A percentile compares a stretch with the other conserved stretches of the same genome.
Evolutionary conservation across 495 filamentous ascomycete genomes (phyloP).

Genomic region (Penicillium nucicola): DNA sequence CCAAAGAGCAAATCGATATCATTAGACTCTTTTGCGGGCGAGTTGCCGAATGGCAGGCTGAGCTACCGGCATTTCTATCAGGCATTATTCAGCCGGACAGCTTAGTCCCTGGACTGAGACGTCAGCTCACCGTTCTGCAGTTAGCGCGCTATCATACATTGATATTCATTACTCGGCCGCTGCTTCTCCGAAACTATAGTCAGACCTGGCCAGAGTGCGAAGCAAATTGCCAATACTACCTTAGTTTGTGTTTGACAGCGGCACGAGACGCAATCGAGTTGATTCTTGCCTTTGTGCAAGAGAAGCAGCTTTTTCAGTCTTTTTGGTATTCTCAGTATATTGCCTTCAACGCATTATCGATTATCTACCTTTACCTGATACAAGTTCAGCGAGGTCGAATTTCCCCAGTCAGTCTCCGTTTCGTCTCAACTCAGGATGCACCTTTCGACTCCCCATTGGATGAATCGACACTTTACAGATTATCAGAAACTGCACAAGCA

Average conservation of each 20-base stretch:
- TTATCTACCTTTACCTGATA: slow-evolving; percentile 27
- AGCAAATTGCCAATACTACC: slow-evolving; percentile 12
- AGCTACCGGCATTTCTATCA: slow-evolving; percentile 19
- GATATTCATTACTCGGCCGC: slow-evolving; percentile 26
- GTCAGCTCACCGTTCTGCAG: slow-evolving; percentile 23
- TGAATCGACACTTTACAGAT: slow-evolving; percentile 12
- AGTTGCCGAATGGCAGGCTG: slow-evolving; percentile 21
- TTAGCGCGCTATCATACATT: slow-evolving; percentile 24
- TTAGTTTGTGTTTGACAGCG: slow-evolving; percentile 16
- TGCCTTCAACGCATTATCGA: slow-evolving; percentile 29
- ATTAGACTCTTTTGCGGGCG: slow-evolving; percentile 9
- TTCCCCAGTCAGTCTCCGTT: slow-evolving; percentile 2
- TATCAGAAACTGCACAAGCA: slow-evolving; percentile 21
- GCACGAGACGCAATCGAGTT: slow-evolving; percentile 21
- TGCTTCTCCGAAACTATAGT: slow-evolving; percentile 22
- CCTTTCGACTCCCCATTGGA: not conserved
- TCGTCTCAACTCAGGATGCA: not conserved
- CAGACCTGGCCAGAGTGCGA: slow-evolving; percentile 12
- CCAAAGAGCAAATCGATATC: slow-evolving; percentile 12
- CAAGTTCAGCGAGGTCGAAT: slow-evolving; percentile 20
- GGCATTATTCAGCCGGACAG: slow-evolving; percentile 24
- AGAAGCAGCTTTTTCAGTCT: slow-evolving; percentile 19
- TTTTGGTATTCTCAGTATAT: slow-evolving; percentile 34
- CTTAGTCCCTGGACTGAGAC: slow-evolving; percentile 19
- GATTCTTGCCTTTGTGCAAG: slow-evolving; percentile 22